Evolutionary conservation across 2,329 filamentous ascomycete species (phyloP).

Genomic region (Colletotrichum sp.): DNA sequence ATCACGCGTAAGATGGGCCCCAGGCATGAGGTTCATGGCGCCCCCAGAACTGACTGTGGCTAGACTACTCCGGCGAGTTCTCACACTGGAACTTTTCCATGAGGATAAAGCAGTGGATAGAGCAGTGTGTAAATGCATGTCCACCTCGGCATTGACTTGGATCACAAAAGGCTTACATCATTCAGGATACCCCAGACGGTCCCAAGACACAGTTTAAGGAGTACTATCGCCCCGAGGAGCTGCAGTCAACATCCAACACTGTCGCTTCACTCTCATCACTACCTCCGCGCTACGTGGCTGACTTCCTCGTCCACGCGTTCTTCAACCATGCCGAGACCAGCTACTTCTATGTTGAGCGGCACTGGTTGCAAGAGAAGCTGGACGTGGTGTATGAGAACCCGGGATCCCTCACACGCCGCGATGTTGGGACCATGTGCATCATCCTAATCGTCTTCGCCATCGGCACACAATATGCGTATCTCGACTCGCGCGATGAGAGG

Average conservation of each 20-base stretch:
- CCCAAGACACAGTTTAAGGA: slow-evolving; percentile 36
- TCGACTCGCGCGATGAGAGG: slow-evolving; percentile 36
- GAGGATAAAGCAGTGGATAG: slow-evolving; percentile 54
- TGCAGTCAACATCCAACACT: slow-evolving; percentile 44
- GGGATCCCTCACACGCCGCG: slow-evolving; percentile 39
- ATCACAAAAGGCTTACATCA: background rate
- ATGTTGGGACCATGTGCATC: slow-evolving; percentile 48
- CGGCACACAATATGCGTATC: slow-evolving; percentile 55
- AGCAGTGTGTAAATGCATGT: slow-evolving; percentile 40
- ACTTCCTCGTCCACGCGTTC: slow-evolving; percentile 51
- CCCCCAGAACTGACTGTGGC: background rate
- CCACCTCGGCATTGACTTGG: background rate
- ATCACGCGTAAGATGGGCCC: slow-evolving; percentile 39
- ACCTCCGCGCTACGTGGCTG: slow-evolving; percentile 51
- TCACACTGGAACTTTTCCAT: slow-evolving; percentile 60
- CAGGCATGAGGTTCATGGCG: background rate
- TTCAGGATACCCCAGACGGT: slow-evolving; percentile 11
- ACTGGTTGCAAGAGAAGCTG: slow-evolving; percentile 46
- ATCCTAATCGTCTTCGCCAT: slow-evolving; percentile 54
- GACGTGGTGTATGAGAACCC: slow-evolving; percentile 45
- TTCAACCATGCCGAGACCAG: slow-evolving; percentile 54
- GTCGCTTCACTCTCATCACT: slow-evolving; percentile 43
- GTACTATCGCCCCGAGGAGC: slow-evolving; percentile 51
- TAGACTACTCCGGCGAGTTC: slow-evolving; percentile 58
- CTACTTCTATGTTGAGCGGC: slow-evolving; percentile 51